These are phyloP conservation scores for Trametes maxima DNA, from an alignment of 768 basidiomycete species.

Conservation along the genomic window DNA sequence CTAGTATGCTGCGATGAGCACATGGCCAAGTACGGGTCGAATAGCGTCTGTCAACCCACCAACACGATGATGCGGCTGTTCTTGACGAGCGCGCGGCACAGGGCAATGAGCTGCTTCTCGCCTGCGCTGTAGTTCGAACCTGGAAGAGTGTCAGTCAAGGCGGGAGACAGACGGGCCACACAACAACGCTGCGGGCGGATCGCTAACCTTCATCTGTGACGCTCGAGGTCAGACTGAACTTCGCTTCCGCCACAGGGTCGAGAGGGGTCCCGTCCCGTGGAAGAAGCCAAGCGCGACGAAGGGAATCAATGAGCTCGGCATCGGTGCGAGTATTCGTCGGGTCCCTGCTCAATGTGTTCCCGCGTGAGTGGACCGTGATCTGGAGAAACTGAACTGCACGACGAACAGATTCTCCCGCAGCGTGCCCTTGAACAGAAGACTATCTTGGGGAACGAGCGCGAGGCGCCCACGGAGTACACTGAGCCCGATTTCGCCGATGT, in stretches of 20 bases:
- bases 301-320: constrained; percentile 55
- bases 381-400: not conserved
- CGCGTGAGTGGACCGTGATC: constrained; percentile 54
- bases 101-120: constrained; percentile 83
- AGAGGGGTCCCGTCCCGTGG: constrained; percentile 45
- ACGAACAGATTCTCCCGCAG: constrained; percentile 54
- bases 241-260: constrained; percentile 55
- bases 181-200: not conserved
- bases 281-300: constrained; percentile 63
- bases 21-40: no score
- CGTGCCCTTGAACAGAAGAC: constrained; percentile 78
- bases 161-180: not conserved
- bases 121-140: constrained; percentile 64
- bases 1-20: constrained; percentile 37
- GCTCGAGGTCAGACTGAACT: constrained; percentile 63
- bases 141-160: constrained; percentile 24
- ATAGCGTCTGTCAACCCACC: constrained; percentile 38
- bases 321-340: constrained; percentile 49
- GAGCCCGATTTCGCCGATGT: constrained; percentile 57
- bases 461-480: constrained; percentile 53
- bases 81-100: constrained; percentile 77
- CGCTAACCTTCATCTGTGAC: constrained; percentile 63
- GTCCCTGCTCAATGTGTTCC: constrained; percentile 68
- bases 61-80: constrained; percentile 75
- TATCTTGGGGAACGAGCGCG: constrained; percentile 74